These are phyloP conservation scores for Actinidia arguta DNA, from an alignment of 179 eudicot genomes.

Conservation along the genomic window DNA sequence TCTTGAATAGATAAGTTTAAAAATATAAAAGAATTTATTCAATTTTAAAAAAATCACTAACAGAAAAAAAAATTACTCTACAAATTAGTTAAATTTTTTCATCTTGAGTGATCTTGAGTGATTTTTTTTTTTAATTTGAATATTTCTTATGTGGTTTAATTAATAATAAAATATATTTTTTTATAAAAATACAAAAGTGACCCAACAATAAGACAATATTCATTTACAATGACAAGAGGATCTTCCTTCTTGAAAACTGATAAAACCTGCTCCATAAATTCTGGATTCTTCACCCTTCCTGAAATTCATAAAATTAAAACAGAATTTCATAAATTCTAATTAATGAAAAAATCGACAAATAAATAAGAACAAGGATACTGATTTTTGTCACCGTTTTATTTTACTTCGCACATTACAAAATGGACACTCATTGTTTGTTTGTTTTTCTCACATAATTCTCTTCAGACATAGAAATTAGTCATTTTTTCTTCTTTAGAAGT, in stretches of 20 bases:
- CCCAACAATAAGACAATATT: not conserved
- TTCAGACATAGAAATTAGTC: not conserved
- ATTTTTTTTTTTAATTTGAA: too few relatives aligned
- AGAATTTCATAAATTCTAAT: not conserved
- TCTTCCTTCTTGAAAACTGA: conserved; percentile 57
- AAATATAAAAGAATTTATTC: too few relatives aligned
- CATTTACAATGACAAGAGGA: conserved; percentile 71
- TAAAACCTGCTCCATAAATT: conserved; percentile 71
- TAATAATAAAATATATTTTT: too few relatives aligned
- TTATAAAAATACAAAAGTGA: not conserved
- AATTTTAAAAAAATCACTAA: too few relatives aligned
- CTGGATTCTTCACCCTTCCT: conserved; percentile 84
- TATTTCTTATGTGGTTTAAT: too few relatives aligned
- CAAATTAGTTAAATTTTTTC: too few relatives aligned
- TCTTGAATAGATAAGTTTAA: too few relatives aligned
- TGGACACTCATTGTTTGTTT: not conserved
- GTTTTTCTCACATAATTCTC: not conserved
- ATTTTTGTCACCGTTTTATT: not conserved
- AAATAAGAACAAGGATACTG: too few relatives aligned
- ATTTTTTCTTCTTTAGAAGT: not conserved
- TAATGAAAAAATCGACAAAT: not conserved
- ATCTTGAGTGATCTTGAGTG: too few relatives aligned
- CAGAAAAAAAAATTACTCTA: too few relatives aligned
- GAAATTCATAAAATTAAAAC: not conserved
- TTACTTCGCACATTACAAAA: not conserved